Base-by-base conservation (phyloP, 371 early-diverging fungal genomes). In the Apophysomyces ossiformis region DNA sequence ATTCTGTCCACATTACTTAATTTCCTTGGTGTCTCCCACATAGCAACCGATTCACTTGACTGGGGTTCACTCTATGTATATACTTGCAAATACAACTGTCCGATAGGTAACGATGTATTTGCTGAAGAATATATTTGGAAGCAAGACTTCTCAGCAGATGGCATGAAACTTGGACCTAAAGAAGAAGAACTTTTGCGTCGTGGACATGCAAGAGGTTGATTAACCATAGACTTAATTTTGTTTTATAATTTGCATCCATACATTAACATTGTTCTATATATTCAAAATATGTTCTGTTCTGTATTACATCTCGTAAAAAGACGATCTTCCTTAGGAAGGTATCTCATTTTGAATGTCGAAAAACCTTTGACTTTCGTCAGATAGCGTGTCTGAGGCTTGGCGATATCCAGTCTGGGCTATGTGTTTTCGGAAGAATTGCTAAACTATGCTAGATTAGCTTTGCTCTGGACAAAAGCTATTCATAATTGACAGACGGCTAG, bases 1-100 rank as follows among this genome's bases (percentile, higher is more conserved):
- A 90, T 93, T 46, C 38, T 82, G 7, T 79, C 83, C 1, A 94
- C 94, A 37, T 75, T 98, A 47, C 83, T 98, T 60, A 90, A 90
- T 67, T 83, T 87, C 64, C 74, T 98, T 36, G 77, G 82, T n/a
- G 84, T 95, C n/a, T 89, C 94, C 66, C 86, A 93, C 63, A 76
- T 82, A 3, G 86, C 86, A 16, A 66, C 81, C 0, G 86, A 92
- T 69, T 87, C 95, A 3, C 70, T 97, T 41, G 99, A 98, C 73
- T 98, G 94, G 90, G 99, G 99, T 1, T 93, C 96, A 0, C 75
- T 96, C 9, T 81, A 92, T 18, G 77, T 97, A 8, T 97, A 93
- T 73, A 85, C 96, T 7, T 98, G 99, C 77, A 87, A 91, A 35
- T 76, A 86, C 41, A 93, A 92, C 74, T 98, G 99, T 76, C 81